These are phyloP conservation scores for Ilyonectria mors-panacis DNA, from an alignment of 2,329 filamentous ascomycete species.

Conservation along the genomic window DNA sequence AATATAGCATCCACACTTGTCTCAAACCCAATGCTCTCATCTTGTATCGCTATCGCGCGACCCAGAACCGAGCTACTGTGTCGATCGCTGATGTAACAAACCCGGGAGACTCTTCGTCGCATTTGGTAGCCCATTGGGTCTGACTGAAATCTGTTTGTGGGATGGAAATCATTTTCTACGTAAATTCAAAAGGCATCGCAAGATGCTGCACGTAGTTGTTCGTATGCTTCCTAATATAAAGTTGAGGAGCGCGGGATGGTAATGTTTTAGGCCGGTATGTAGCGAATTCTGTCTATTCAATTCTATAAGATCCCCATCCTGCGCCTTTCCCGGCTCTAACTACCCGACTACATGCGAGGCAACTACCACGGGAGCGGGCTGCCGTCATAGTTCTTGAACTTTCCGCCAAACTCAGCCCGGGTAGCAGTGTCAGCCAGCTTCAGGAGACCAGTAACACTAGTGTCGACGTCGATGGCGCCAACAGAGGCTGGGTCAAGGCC, in stretches of 20 bases:
- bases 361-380: background rate
- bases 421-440: conserved; percentile 3
- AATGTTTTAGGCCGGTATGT: background rate
- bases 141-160: no score
- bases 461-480: background rate
- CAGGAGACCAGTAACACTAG: background rate
- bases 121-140: no score
- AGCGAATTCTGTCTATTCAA: background rate
- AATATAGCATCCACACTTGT: no score
- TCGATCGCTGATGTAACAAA: no score
- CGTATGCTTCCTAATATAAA: background rate
- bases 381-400: conserved; percentile 1
- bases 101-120: no score
- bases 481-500: background rate
- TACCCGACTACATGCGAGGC: background rate
- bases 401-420: background rate
- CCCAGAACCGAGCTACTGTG: no score
- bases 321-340: background rate
- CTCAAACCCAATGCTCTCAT: no score
- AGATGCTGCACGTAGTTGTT: background rate
- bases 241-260: background rate
- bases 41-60: no score
- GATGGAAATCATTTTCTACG: no score
- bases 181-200: no score
- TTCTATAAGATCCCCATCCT: background rate